Evolutionary conservation across 371 early-diverging fungal species (phyloP), one percentile per base, ranked within the genome.

Genomic region (Mucor plumbeus): DNA sequence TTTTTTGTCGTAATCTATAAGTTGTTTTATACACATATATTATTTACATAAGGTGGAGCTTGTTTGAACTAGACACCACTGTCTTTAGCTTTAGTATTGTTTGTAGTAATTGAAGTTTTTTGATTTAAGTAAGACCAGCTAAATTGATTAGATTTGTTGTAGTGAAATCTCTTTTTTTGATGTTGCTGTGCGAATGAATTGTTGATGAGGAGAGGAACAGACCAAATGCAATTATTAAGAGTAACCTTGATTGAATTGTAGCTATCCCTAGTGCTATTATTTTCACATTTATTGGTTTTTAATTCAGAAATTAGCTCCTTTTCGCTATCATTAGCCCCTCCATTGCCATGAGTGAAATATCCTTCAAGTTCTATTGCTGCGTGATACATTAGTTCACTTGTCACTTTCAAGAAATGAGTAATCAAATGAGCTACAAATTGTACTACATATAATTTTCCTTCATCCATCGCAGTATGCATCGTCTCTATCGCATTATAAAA

Each of bases 391-490:
- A 69, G 8, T 55, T 69, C 70, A 19, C 41, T 43, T 11, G 19
- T n/a, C 17, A 69, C 26, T 13, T 64, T 65, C 0, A 69, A 7
- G 4, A 50, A n/a, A 38, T 69, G 59, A 13, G 50, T 61, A 11
- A 68, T 4, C 4, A 64, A 15, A 58, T 72, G 72, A 0, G 61
- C 48, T 3, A 68, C 11, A 53, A 56, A 72, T 40, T 72, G 68
- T 1, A 72, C 33, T 8, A 72, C 41, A 57, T 72, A 72, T 15
- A 56, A 19, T 21, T 26, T 64, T 11, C 72, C 72, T 31, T 68
- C 61, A 57, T 64, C 68, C 3, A 72, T n/a, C 40, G 72, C 72
- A 5, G 11, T 7, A 60, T 72, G 64, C 39, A 72, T 11, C 1
- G 44, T 43, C 40, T 70, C 57, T 21, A 68, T 21, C 19, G 41